Conservation (phyloP, 306 rosid genomes). For the Cicer judaicum region DNA sequence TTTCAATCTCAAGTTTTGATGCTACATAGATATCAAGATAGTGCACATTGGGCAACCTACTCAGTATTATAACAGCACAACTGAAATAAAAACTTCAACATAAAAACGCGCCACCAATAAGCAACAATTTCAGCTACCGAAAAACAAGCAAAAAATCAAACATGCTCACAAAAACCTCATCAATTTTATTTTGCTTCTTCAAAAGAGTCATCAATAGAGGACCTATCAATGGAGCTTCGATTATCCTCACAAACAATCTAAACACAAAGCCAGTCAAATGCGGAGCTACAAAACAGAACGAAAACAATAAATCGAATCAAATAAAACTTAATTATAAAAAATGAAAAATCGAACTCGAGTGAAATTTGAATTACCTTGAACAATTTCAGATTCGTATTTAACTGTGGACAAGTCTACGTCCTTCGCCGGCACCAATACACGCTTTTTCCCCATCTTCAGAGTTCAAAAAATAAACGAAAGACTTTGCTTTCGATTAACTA, state of each 20-base stretch:
- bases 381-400: constrained; percentile 56
- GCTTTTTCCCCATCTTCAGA: constrained; percentile 69
- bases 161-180: constrained; percentile 57
- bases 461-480: neutral
- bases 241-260: constrained; percentile 66
- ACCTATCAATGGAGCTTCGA: constrained; percentile 72
- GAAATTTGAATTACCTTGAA: constrained; percentile 56
- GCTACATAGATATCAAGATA: neutral
- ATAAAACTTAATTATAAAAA: neutral
- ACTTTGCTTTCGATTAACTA: neutral
- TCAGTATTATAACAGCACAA: constrained; percentile 2
- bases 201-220: constrained; percentile 53
- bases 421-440: constrained; percentile 67
- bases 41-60: neutral
- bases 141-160: neutral
- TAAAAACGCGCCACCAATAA: neutral
- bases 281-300: constrained; percentile 69
- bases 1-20: neutral
- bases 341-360: constrained; percentile 15
- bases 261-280: constrained; percentile 78
- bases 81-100: neutral
- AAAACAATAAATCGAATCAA: neutral
- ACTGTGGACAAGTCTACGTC: constrained; percentile 68
- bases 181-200: constrained; percentile 73
- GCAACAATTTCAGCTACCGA: constrained; percentile 3